A percentile compares a stretch with the other conserved stretches of the same genome.
Conservation (phyloP, 345 rosid species). For the Salix brachista region DNA sequence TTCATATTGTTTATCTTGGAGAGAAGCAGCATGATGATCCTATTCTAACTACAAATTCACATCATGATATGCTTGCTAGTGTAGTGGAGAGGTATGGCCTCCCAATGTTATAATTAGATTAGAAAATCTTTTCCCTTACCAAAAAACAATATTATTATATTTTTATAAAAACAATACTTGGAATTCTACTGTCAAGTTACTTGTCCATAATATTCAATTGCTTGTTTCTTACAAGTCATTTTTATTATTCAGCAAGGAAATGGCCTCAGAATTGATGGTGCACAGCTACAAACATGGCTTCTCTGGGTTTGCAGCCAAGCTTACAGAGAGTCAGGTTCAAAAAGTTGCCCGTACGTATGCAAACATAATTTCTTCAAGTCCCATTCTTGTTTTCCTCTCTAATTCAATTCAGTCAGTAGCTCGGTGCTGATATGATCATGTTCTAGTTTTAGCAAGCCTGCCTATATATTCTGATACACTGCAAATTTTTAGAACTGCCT, state of each 20-base stretch:
- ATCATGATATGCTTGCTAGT: constrained; percentile 53
- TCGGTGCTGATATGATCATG: background rate
- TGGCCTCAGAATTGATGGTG: constrained; percentile 47
- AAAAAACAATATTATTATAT: too few relatives aligned
- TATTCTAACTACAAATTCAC: constrained; percentile 37
- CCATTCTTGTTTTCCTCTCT: too few relatives aligned
- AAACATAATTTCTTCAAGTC: background rate
- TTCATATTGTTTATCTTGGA: constrained; percentile 61
- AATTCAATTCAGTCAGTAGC: too few relatives aligned
- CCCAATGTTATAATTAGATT: too few relatives aligned
- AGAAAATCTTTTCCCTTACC: too few relatives aligned
- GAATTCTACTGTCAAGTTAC: too few relatives aligned
- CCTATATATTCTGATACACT: too few relatives aligned
- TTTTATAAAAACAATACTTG: too few relatives aligned
- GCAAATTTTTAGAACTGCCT: constrained; percentile 36
- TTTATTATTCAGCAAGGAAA: constrained; percentile 47
- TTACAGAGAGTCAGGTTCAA: constrained; percentile 54
- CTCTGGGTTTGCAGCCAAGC: constrained; percentile 73
- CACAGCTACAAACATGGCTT: constrained; percentile 70
- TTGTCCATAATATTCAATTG: too few relatives aligned
- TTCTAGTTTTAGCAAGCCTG: background rate
- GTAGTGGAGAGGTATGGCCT: constrained; percentile 53
- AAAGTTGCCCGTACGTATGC: constrained; percentile 40
- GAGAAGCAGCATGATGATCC: constrained; percentile 44
- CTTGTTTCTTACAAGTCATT: background rate